A percentile compares a stretch with the other conserved stretches of the same genome.
These are phyloP conservation scores for Candida sp. DNA, from an alignment of 1,139 yeast genomes.

Conservation along the genomic window DNA sequence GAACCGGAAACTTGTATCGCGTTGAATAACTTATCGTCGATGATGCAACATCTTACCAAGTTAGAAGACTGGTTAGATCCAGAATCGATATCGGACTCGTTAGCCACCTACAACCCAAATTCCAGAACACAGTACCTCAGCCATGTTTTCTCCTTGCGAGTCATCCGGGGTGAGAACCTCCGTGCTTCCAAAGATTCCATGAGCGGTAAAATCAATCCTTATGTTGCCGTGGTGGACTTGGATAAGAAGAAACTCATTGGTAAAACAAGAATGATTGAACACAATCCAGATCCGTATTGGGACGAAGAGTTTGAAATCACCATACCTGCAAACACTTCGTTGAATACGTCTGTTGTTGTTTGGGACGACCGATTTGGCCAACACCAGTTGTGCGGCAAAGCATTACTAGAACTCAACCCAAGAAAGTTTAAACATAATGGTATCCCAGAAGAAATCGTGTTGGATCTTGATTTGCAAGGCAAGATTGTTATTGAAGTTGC, in stretches of 20 bases:
- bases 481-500: constrained; percentile 65
- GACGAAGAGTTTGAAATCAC: constrained; percentile 83
- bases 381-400: constrained; percentile 74
- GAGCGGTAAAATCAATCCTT: constrained; percentile 58
- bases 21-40: constrained; percentile 69
- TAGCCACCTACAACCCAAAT: constrained; percentile 37
- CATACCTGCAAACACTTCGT: constrained; percentile 39
- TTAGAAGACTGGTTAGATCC: constrained; percentile 69
- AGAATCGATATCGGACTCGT: constrained; percentile 56
- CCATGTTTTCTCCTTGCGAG: constrained; percentile 68
- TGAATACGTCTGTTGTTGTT: constrained; percentile 60
- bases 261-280: constrained; percentile 67
- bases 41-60: constrained; percentile 59
- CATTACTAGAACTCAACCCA: constrained; percentile 67
- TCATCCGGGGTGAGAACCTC: constrained; percentile 75
- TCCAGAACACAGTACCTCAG: constrained; percentile 37
- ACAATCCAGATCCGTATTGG: constrained; percentile 80
- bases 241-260: constrained; percentile 62
- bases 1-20: constrained; percentile 72
- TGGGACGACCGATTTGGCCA: constrained; percentile 74
- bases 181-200: constrained; percentile 35
- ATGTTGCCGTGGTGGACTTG: constrained; percentile 71
- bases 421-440: constrained; percentile 70
- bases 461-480: constrained; percentile 75
- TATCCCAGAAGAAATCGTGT: constrained; percentile 60